These are phyloP conservation scores for Glycyrrhiza uralensis DNA, from an alignment of 306 rosid genomes.

Conservation along the genomic window DNA sequence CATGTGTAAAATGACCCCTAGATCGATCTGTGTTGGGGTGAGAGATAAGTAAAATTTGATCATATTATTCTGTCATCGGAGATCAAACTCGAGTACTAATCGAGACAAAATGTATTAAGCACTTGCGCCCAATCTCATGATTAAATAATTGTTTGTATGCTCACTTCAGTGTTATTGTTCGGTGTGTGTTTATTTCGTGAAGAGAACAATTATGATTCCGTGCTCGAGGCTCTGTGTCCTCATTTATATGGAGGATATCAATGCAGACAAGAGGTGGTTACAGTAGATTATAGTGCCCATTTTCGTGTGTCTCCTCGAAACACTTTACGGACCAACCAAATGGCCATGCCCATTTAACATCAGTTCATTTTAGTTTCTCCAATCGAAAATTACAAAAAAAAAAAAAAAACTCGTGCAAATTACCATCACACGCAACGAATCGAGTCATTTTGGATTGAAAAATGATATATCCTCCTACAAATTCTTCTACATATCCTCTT, in stretches of 20 bases:
- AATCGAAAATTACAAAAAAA: not conserved
- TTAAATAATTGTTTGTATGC: too few relatives aligned
- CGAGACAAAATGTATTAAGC: too few relatives aligned
- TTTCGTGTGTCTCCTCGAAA: conserved; percentile 17
- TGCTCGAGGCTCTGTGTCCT: conserved; percentile 29
- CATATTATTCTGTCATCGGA: too few relatives aligned
- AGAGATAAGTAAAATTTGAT: too few relatives aligned
- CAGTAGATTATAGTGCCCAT: conserved; percentile 23
- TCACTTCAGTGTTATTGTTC: conserved; percentile 18
- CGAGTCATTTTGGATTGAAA: not conserved
- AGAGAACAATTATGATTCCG: conserved; percentile 22
- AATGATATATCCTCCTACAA: too few relatives aligned
- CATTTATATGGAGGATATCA: conserved; percentile 17
- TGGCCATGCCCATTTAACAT: not conserved
- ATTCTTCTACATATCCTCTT: too few relatives aligned
- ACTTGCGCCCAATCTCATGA: too few relatives aligned
- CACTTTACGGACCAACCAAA: conserved; percentile 24
- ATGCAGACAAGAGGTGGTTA: conserved; percentile 29
- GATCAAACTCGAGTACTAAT: too few relatives aligned
- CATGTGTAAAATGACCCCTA: too few relatives aligned
- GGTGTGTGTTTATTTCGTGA: conserved; percentile 15
- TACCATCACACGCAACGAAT: not conserved
- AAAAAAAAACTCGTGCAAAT: not conserved
- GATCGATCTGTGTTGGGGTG: too few relatives aligned
- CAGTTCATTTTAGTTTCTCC: not conserved